phyloP scores from a whole-genome alignment of 805 yeast genomes.

The Starmerella roubikii region DNA sequence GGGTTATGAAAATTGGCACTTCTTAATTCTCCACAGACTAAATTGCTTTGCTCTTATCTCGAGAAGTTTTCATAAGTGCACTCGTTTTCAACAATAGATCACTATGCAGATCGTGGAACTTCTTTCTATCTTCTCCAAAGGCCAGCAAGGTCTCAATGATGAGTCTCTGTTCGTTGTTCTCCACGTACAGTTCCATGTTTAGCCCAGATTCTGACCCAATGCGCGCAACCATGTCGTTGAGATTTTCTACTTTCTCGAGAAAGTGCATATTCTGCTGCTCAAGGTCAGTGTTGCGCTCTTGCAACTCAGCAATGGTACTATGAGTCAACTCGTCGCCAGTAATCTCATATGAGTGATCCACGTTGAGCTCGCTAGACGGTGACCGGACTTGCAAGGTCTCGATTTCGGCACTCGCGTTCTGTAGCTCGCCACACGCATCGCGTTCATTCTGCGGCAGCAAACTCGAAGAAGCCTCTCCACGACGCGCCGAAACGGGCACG shows the following conservation, averaged over 20 bases:
- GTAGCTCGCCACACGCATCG: conserved; percentile 17
- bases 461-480: conserved; percentile 25
- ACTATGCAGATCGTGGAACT: no score
- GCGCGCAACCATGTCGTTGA: conserved; percentile 11
- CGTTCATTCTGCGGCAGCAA: conserved; percentile 2
- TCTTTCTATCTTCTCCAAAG: conserved; percentile 2
- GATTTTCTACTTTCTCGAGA: conserved; percentile 13
- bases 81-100: no score
- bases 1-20: no score
- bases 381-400: conserved; percentile 7
- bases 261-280: conserved; percentile 5
- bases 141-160: conserved; percentile 7
- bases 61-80: no score
- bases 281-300: neutral
- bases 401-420: conserved; percentile 17
- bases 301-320: neutral
- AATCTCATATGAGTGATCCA: conserved; percentile 12
- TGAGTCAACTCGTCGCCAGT: neutral
- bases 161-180: conserved; percentile 9
- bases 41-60: no score
- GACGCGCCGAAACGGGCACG: conserved; percentile 53
- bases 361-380: conserved; percentile 18
- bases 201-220: conserved; percentile 3
- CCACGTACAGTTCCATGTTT: conserved; percentile 40
- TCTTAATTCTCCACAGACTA: no score